Percentiles rank a stretch among this genome's conserved stretches.
Evolutionary conservation across 805 yeast species (phyloP).

Genomic region (Kurtzmaniella cleridarum): DNA sequence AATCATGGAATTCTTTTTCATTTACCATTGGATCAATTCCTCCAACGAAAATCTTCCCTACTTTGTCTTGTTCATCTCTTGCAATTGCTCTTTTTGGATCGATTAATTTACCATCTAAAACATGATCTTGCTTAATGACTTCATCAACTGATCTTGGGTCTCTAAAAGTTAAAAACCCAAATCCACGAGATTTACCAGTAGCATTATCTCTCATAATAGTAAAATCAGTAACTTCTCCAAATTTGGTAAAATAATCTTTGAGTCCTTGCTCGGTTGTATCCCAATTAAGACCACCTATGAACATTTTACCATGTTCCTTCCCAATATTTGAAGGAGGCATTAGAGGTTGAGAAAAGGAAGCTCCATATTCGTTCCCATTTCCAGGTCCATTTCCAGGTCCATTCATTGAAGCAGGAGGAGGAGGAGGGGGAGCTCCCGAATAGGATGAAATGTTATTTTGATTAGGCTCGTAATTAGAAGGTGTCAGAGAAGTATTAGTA

Average conservation of each 20-base stretch:
- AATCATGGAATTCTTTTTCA: conserved; percentile 81
- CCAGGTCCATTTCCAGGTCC: conserved; percentile 2
- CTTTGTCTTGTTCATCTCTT: conserved; percentile 92
- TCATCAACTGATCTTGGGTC: conserved; percentile 79
- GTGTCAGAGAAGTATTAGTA: conserved; percentile 7
- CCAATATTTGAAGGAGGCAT: conserved; percentile 29
- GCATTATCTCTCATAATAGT: conserved; percentile 88
- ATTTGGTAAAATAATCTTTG: conserved; percentile 76
- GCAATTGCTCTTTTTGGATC: conserved; percentile 98
- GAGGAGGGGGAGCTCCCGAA: conserved; percentile 1
- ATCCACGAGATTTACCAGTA: conserved; percentile 90
- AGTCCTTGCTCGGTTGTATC: conserved; percentile 90
- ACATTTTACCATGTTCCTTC: conserved; percentile 81
- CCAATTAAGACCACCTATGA: conserved; percentile 96
- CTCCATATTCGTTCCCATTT: conserved; percentile 8
- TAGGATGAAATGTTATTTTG: conserved; percentile 7
- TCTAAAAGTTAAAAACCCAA: conserved; percentile 86
- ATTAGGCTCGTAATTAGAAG: conserved; percentile 6
- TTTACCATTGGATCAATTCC: conserved; percentile 93
- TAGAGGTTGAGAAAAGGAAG: conserved; percentile 9
- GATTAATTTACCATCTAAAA: conserved; percentile 90
- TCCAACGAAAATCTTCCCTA: conserved; percentile 96
- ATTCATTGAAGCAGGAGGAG: background rate
- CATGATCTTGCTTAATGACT: conserved; percentile 81
- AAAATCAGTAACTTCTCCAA: conserved; percentile 82